Percentiles rank a stretch among this genome's conserved stretches.
Evolutionary conservation across 1,284 basidiomycete genomes (phyloP).

Genomic region (Ustilago curta): DNA sequence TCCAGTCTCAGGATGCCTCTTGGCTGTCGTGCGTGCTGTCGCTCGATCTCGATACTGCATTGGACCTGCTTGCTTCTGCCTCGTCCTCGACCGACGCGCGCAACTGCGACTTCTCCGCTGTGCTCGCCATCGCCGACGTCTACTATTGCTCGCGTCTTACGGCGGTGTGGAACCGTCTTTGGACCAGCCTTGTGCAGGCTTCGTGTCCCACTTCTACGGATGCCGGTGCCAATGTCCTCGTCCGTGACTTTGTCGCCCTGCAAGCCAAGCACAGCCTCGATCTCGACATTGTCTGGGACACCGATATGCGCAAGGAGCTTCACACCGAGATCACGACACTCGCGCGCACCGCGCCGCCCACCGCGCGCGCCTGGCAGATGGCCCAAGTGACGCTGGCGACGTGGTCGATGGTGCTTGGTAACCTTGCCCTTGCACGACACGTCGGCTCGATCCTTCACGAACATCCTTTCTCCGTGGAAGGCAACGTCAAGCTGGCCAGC

Average conservation of each 20-base stretch:
- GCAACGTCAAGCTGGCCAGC: slow-evolving; percentile 13
- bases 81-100: slow-evolving; percentile 5
- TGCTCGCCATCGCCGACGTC: slow-evolving; percentile 55
- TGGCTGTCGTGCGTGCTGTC: slow-evolving; percentile 57
- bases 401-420: slow-evolving; percentile 57
- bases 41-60: slow-evolving; percentile 49
- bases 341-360: slow-evolving; percentile 44
- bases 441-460: slow-evolving; percentile 34
- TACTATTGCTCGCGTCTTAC: slow-evolving; percentile 54
- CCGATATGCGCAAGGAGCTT: slow-evolving; percentile 30
- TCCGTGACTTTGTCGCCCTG: slow-evolving; percentile 23
- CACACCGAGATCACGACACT: slow-evolving; percentile 47
- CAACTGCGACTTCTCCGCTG: slow-evolving; percentile 37
- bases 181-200: slow-evolving; percentile 49
- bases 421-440: slow-evolving; percentile 41
- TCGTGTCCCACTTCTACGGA: slow-evolving; percentile 44
- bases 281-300: slow-evolving; percentile 44
- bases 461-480: slow-evolving; percentile 11
- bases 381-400: slow-evolving; percentile 55
- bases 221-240: slow-evolving; percentile 8
- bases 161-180: slow-evolving; percentile 54
- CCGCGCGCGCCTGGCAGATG: slow-evolving; percentile 39
- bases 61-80: slow-evolving; percentile 37
- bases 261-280: slow-evolving; percentile 42
- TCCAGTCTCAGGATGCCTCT: slow-evolving; percentile 22